phyloP scores from a whole-genome alignment of 1,139 yeast species.

The Geotrichum candidum region DNA sequence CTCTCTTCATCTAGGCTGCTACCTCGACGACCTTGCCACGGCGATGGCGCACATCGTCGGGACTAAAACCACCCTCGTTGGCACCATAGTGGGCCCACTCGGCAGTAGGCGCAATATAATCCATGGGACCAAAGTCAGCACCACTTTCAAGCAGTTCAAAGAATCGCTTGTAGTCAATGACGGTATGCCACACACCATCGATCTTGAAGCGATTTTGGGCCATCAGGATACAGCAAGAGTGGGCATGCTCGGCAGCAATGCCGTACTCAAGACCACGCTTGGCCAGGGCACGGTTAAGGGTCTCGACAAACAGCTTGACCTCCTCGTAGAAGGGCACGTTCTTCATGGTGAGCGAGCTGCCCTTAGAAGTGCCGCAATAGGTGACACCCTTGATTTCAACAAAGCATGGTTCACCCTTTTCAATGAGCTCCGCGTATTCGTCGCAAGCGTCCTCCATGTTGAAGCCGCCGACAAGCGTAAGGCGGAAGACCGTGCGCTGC shows the following conservation, averaged over 20 bases:
- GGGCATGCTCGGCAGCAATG: constrained; percentile 93
- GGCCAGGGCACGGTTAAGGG: constrained; percentile 52
- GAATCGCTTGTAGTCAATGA: constrained; percentile 74
- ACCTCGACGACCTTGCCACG: constrained; percentile 25
- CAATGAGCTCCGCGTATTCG: constrained; percentile 88
- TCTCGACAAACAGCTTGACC: constrained; percentile 67
- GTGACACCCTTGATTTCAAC: constrained; percentile 94
- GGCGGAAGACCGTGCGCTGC: constrained; percentile 86
- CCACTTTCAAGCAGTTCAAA: constrained; percentile 58
- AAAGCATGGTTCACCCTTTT: constrained; percentile 75
- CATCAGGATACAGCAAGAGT: constrained; percentile 83
- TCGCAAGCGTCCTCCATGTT: constrained; percentile 62
- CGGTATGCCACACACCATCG: constrained; percentile 78
- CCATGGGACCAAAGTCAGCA: constrained; percentile 65
- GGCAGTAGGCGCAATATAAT: constrained; percentile 76
- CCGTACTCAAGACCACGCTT: constrained; percentile 67
- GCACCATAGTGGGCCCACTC: constrained; percentile 90
- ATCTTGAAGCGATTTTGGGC: constrained; percentile 70
- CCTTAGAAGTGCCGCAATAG: constrained; percentile 79
- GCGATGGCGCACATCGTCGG: constrained; percentile 50
- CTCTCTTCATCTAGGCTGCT: background rate
- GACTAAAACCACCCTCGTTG: constrained; percentile 81
- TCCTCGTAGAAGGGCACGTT: constrained; percentile 93
- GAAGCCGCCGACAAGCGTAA: constrained; percentile 88
- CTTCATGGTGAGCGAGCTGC: constrained; percentile 89